Evolutionary conservation across 768 basidiomycete genomes (phyloP), one percentile per base, ranked within the genome.

Genomic region (Russula sp.): DNA sequence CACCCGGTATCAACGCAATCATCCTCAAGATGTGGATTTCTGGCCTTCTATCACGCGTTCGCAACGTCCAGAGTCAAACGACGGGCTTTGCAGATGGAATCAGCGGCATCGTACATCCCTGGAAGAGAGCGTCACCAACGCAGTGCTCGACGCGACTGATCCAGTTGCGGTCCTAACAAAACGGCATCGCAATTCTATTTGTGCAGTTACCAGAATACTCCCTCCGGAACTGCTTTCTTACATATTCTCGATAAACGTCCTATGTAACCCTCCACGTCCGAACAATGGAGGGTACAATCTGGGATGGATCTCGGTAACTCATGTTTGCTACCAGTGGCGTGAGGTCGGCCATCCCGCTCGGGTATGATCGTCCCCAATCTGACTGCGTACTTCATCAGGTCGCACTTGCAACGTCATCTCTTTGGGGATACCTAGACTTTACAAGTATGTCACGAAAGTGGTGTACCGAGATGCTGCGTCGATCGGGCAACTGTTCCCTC

Each of bases 361-460:
- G 9, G 20, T 47, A 9, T 10, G 8, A 39, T 10, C 27, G 10
- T 18, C 31, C 32, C 20, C 14, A 27, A 9, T 37, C 60, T 61
- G 53, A 48, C 22, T 10, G 45, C 5, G 9, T 22, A 11, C 31
- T 32, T 4, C 4, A 22, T 18, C 39, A 55, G 54, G 45, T 61
- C 31, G 60, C 60, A 48, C 60, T 61, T 20, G 35, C 37, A 6
- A 61, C 60, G 14, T 31, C 45, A 11, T 39, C 37, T 4, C 54
- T 61, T n/a, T 61, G 60, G 54, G 40, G 45, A 39, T 42, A 48
- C 20, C 54, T 55, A 10, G 52, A 61, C 37, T 54, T 61, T n/a
- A 34, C 22, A 1, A 11, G 14, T 20, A 54, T 61, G 52, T 54
- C 45, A 14, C 52, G 22, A 47, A 61, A 44, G 34, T 61, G 53